Base-by-base conservation (phyloP, 176 grass and related monocot species). In the Metroxylon sagu region DNA sequence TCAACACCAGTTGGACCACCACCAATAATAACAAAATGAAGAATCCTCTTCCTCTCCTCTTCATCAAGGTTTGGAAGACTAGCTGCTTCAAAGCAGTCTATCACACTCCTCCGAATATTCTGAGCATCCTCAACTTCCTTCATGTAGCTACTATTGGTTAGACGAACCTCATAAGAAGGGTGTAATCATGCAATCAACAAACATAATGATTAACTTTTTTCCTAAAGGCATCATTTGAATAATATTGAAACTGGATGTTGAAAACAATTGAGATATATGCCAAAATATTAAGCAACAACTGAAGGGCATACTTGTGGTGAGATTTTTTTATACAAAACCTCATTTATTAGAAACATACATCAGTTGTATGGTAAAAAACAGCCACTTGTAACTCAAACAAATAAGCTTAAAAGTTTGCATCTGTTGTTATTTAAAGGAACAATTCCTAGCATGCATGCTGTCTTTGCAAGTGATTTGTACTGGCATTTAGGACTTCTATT, bases 111-210 rank as follows among this genome's bases (percentile, higher is more conserved):
- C 39, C 93, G 68, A 57, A 98, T 98, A 61, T 64, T 92, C 53
- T 92, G 87, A 57, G 87, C 87, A 78, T 98, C 87, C 49, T 98
- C 93, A 54, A 98, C 81, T 87, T 98, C 93, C 93, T 98, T 73
- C 39, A 64, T 70, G 29, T 66, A 66, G 52, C 5, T 61, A 53
- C 14, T 60, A 60, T 16, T n/a, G 35, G 1, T 43, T 12, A 43
- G 10, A 14, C 55, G 14, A 71, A 43, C 7, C 35, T 43, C 53
- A 23, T 14, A 26, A 69, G 4, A 53, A 57, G 48, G 30, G 27
- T 16, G 27, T 19, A 16, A 18, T 12, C 14, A 19, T 53, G 26
- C 35, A 65, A 29, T 52, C 50, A 26, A n/a, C 16, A n/a, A 51
- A 26, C 5, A 26, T 25, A 18, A 29, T 12, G 30, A 16, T 12